These are phyloP conservation scores for Ensete ventricosum DNA, from an alignment of 176 grass and related monocot species.

Conservation along the genomic window DNA sequence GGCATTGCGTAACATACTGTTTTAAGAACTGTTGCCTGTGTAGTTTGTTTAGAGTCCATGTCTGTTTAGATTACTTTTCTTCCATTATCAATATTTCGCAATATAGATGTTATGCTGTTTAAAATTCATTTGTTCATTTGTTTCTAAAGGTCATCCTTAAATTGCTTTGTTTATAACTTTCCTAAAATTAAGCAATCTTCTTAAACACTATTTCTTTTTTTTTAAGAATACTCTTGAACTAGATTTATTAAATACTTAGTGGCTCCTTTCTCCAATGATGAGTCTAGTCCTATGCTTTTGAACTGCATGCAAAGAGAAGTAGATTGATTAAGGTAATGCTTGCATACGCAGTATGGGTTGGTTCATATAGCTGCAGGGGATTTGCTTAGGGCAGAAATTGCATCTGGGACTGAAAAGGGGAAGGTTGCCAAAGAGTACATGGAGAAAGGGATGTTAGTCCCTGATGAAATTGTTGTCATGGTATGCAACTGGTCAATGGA, in stretches of 20 bases:
- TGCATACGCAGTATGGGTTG: constrained; percentile 55
- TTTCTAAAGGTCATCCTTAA: no score
- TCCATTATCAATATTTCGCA: neutral
- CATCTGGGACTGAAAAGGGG: constrained; percentile 65
- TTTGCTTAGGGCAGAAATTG: constrained; percentile 83
- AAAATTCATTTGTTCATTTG: no score
- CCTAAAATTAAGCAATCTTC: neutral
- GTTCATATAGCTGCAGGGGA: constrained; percentile 94
- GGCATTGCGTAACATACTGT: neutral
- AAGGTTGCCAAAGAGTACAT: constrained; percentile 84
- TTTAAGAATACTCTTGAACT: neutral
- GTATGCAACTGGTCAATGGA: constrained; percentile 27
- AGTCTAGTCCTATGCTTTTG: neutral
- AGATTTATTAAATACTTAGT: neutral
- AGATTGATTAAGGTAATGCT: constrained; percentile 5
- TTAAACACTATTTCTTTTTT: neutral
- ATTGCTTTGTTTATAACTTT: neutral
- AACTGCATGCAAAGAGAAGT: neutral
- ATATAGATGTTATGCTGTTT: no score
- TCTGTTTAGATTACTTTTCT: neutral
- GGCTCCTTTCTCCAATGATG: neutral
- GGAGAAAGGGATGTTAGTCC: constrained; percentile 87
- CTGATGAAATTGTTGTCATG: constrained; percentile 79
- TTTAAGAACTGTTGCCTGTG: neutral
- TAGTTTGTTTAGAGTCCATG: neutral